Evolutionary conservation across 148 eudicot genomes (phyloP), one percentile per base, ranked within the genome.

Genomic region (Cornus controversa): DNA sequence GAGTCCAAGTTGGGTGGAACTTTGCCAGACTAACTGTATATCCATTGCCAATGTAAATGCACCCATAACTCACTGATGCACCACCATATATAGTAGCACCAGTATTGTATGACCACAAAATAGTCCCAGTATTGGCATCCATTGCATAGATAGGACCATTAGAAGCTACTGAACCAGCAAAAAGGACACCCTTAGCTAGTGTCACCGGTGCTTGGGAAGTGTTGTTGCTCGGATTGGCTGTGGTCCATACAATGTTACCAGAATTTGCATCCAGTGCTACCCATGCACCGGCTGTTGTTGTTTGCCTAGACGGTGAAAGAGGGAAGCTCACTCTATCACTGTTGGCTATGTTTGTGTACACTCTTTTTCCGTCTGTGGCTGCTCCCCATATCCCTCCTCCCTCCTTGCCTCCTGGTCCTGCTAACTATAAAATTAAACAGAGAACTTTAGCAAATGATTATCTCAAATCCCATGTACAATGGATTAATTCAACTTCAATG

Each of bases 371-470:
- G 20, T 91, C 92, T 8, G 94, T 91, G 58, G 94, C 91, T 69
- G 94, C 94, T 20, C 94, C 94, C 92, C 94, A 91, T 15, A 86
- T 79, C 29, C 88, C 92, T 53, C 92, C 95, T 71, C 92, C 92
- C 76, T 84, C 89, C 10, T 63, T 16, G 10, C 86, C 79, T 78
- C 89, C 94, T 1, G 94, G 94, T 42, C 94, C 94, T 36, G 91
- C 91, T 68, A 58, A 24, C 83, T 81, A 66, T 53, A 27, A 11
- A 18, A 24, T 40, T 14, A 75, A 36, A 8, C 6, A 16, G 10
- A 24, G 31, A 58, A 57, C 27, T 14, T 26, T 26, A 26, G 69
- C 27, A 28, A 26, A 66, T 45, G 50, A 45, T 8, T 5, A 31
- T 31, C 34, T 31, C 34, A 31, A 31, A 31, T 31, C 34, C 34